Conservation (phyloP, 2,329 filamentous ascomycete genomes). For the Byssothecium circinans region DNA sequence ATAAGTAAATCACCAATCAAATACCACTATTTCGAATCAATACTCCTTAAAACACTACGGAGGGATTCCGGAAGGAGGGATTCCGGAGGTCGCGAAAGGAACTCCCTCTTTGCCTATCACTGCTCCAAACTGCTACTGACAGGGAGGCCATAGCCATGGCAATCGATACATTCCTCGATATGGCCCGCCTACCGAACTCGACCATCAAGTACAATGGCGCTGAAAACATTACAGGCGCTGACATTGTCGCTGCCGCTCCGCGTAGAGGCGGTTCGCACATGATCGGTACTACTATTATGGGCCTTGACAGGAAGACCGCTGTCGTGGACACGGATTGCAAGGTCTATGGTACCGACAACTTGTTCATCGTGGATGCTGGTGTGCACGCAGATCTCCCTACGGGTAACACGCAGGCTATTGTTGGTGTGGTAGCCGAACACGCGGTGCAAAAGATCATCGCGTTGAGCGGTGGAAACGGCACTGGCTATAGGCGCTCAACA, state of each 20-base stretch:
- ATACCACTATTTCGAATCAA: too few species aligned
- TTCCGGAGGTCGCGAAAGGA: too few species aligned
- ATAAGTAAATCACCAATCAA: too few species aligned
- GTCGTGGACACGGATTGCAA: conserved; percentile 66
- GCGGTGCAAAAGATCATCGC: conserved; percentile 54
- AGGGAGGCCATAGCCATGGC: conserved; percentile 44
- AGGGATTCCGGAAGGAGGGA: too few species aligned
- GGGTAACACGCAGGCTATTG: conserved; percentile 65
- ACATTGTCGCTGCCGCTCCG: conserved; percentile 35
- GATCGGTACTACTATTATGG: conserved; percentile 50
- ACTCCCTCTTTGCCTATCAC: too few species aligned
- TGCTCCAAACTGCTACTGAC: conserved; percentile 50
- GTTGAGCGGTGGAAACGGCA: conserved; percentile 1
- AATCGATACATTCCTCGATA: conserved; percentile 44
- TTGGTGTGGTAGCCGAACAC: conserved; percentile 64
- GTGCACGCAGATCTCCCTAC: conserved; percentile 69
- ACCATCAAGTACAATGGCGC: conserved; percentile 16
- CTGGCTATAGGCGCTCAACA: too few species aligned
- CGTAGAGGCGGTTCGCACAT: conserved; percentile 36
- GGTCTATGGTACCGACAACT: conserved; percentile 53
- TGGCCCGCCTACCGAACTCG: conserved; percentile 15
- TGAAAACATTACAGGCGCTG: conserved; percentile 44
- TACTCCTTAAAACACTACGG: too few species aligned
- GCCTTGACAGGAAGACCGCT: conserved; percentile 58
- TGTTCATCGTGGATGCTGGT: conserved; percentile 62